Conservation (phyloP, 192 early-diverging fungal genomes). For the Coemansia sp. region DNA sequence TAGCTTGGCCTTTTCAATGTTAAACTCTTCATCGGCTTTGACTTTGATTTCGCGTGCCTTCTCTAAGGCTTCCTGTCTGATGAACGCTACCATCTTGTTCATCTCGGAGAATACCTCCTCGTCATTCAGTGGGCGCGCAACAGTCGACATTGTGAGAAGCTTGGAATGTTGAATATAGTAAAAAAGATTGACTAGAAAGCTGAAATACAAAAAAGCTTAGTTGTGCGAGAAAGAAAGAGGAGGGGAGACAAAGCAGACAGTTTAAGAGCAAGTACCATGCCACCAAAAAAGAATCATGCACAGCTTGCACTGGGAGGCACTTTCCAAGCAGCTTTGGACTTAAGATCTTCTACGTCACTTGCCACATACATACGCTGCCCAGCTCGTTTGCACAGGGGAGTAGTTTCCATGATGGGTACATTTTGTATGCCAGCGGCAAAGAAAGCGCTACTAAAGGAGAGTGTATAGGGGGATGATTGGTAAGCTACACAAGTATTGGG, state of each 20-base stretch:
- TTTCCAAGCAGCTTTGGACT: too few relatives aligned
- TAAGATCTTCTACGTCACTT: too few relatives aligned
- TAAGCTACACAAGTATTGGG: too few relatives aligned
- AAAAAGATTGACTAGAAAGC: too few relatives aligned
- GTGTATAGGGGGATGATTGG: background rate
- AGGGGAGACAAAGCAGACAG: background rate
- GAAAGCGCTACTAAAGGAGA: background rate
- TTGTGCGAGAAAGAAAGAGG: slow-evolving; percentile 4
- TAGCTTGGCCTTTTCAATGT: slow-evolving; percentile 97
- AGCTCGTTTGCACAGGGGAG: background rate
- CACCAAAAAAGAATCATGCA: background rate
- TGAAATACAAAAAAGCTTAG: slow-evolving; percentile 1
- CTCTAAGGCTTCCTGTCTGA: slow-evolving; percentile 98
- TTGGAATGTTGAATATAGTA: background rate
- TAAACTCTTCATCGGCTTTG: slow-evolving; percentile 99
- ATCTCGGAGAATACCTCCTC: slow-evolving; percentile 95
- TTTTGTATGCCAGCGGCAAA: too few relatives aligned
- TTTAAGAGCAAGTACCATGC: background rate
- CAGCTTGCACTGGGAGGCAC: too few relatives aligned
- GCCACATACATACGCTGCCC: too few relatives aligned
- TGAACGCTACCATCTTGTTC: slow-evolving; percentile 99
- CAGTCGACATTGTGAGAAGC: slow-evolving; percentile 35
- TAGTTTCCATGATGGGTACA: background rate
- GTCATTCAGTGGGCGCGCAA: slow-evolving; percentile 79
- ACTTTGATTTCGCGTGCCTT: slow-evolving; percentile 98